phyloP scores from a whole-genome alignment of 305 asterid species.

The Fraxinus greggii region DNA sequence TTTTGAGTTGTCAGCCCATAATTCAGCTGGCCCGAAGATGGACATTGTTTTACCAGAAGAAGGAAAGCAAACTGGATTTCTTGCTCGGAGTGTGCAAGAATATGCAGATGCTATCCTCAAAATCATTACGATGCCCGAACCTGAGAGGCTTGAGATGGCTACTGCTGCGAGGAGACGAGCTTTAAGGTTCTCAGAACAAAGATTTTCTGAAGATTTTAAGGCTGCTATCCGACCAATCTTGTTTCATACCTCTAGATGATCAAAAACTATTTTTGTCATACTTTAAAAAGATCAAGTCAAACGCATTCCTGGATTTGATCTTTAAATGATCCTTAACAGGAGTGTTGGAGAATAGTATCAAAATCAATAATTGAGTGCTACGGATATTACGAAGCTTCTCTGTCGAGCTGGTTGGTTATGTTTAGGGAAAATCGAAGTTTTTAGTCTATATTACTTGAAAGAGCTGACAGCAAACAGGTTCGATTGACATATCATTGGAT shows the following conservation, averaged over 20 bases:
- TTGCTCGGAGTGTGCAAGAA: constrained; percentile 63
- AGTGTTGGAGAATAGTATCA: not conserved
- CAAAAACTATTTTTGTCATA: not conserved
- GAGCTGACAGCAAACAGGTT: not conserved
- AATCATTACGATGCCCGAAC: constrained; percentile 52
- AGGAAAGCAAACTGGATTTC: constrained; percentile 75
- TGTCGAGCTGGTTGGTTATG: not conserved
- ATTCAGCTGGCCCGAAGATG: constrained; percentile 93
- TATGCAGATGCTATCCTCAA: constrained; percentile 67
- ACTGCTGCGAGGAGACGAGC: constrained; percentile 76
- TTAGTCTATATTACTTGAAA: not conserved
- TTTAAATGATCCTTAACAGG: not conserved
- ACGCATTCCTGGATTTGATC: not conserved
- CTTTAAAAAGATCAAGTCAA: not conserved
- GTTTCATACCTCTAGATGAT: constrained; percentile 24
- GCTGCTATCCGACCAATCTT: constrained; percentile 60
- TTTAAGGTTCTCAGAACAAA: constrained; percentile 69
- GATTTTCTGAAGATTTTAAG: constrained; percentile 73
- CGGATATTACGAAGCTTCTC: not conserved
- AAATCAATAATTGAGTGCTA: not conserved
- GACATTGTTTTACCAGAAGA: constrained; percentile 83
- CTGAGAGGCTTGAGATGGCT: constrained; percentile 68
- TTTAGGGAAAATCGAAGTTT: not conserved
- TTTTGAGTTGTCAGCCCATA: constrained; percentile 56
- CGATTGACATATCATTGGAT: not conserved